Percentiles rank a stretch among this genome's conserved stretches.
Evolutionary conservation across 768 basidiomycete genomes (phyloP).

Genomic region (Termitomyces sp.): DNA sequence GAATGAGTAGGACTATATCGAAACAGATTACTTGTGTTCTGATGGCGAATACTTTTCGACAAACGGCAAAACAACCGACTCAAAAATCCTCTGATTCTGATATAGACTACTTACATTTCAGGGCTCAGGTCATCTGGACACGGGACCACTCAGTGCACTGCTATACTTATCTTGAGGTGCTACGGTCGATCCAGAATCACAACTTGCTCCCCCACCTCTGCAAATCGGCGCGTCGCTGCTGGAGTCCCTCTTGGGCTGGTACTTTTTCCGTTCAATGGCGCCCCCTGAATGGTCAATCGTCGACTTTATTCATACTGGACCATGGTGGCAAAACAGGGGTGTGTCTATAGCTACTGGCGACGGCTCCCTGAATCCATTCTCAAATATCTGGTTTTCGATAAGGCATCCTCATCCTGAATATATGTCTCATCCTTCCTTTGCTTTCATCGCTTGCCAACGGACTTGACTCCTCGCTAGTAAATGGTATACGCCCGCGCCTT

Average conservation of each 20-base stretch:
- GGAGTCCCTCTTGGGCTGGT: background rate
- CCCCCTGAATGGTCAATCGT: slow-evolving; percentile 48
- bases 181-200: background rate
- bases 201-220: background rate
- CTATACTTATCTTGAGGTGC: background rate
- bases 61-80: slow-evolving; percentile 1
- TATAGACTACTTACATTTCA: background rate
- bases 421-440: slow-evolving; percentile 57
- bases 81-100: slow-evolving; percentile 4
- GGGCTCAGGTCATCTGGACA: slow-evolving; percentile 4
- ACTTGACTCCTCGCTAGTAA: slow-evolving; percentile 63
- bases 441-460: slow-evolving; percentile 64
- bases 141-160: slow-evolving; percentile 1
- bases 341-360: slow-evolving; percentile 4
- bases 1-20: background rate
- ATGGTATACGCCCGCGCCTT: slow-evolving; percentile 25
- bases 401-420: slow-evolving; percentile 57
- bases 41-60: background rate
- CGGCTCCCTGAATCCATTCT: too few relatives aligned
- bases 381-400: too few relatives aligned
- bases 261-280: slow-evolving; percentile 17
- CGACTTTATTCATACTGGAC: slow-evolving; percentile 53
- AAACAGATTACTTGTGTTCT: background rate
- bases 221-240: background rate
- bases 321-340: slow-evolving; percentile 63